These are phyloP conservation scores for Oryza glaberrima DNA, from an alignment of 176 grass and related monocot genomes.

Conservation along the genomic window DNA sequence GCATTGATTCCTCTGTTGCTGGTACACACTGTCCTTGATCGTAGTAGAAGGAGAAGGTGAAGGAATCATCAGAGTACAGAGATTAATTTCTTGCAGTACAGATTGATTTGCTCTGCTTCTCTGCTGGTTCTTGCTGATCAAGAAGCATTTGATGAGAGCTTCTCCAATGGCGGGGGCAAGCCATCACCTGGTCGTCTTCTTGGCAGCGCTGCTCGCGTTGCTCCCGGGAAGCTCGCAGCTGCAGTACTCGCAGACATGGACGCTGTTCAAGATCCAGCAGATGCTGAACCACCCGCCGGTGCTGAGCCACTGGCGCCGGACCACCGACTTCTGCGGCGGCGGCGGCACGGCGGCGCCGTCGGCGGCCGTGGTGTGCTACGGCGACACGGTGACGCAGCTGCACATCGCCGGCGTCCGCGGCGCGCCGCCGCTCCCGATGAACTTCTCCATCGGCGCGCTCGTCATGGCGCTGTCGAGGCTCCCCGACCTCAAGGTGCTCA, in stretches of 20 bases:
- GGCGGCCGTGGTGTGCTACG: conserved; percentile 81
- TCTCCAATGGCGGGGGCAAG: conserved; percentile 38
- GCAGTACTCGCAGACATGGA: conserved; percentile 69
- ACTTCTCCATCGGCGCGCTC: conserved; percentile 75
- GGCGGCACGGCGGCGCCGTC: conserved; percentile 30
- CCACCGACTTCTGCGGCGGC: conserved; percentile 77
- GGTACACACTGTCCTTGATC: background rate
- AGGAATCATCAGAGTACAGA: conserved; percentile 1
- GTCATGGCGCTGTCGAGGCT: conserved; percentile 75
- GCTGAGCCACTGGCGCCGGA: conserved; percentile 73
- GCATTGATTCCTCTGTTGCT: conserved; percentile 3
- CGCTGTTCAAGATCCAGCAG: conserved; percentile 85
- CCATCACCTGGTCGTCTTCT: conserved; percentile 27
- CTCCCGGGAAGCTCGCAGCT: conserved; percentile 50
- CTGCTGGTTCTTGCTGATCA: background rate
- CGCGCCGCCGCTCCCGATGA: conserved; percentile 60
- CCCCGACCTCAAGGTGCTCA: conserved; percentile 92
- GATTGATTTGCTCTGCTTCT: conserved; percentile 4
- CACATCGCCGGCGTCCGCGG: conserved; percentile 60
- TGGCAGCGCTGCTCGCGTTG: conserved; percentile 24
- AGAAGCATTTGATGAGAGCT: background rate
- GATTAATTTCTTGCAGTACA: conserved; percentile 2
- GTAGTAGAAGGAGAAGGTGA: conserved; percentile 11
- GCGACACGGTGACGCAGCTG: conserved; percentile 83
- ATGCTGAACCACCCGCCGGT: conserved; percentile 60